A percentile compares a stretch with the other conserved stretches of the same genome.
These are phyloP conservation scores for Vitis hybrid DNA, from an alignment of 177 flowering plant genomes.

Conservation along the genomic window DNA sequence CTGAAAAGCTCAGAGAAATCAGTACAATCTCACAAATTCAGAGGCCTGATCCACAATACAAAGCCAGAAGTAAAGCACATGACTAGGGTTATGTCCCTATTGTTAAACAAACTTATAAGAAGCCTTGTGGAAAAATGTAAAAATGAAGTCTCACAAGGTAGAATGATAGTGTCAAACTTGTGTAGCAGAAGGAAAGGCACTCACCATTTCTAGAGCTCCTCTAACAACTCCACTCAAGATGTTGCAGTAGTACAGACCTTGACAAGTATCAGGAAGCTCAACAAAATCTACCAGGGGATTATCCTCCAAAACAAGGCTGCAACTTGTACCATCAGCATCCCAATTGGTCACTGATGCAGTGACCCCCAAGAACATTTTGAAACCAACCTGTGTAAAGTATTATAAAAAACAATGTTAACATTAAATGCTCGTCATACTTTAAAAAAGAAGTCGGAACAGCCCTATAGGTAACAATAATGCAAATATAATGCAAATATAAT, in stretches of 20 bases:
- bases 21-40: not conserved
- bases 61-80: not conserved
- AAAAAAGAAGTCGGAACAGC: too few relatives aligned
- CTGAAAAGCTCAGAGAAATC: too few relatives aligned
- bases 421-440: too few relatives aligned
- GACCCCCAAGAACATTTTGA: slow-evolving; percentile 96
- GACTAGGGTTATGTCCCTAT: not conserved
- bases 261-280: slow-evolving; percentile 98
- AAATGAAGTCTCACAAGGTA: not conserved
- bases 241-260: slow-evolving; percentile 95
- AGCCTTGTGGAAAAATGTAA: not conserved
- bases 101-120: not conserved
- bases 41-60: not conserved
- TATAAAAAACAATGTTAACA: too few relatives aligned
- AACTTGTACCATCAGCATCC: slow-evolving; percentile 92
- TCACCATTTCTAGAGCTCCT: slow-evolving; percentile 98
- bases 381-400: slow-evolving; percentile 67
- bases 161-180: not conserved
- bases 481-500: too few relatives aligned
- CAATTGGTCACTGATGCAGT: slow-evolving; percentile 89
- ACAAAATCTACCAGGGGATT: slow-evolving; percentile 97
- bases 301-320: slow-evolving; percentile 89
- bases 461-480: too few relatives aligned
- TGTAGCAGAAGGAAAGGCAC: slow-evolving; percentile 12
- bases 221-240: slow-evolving; percentile 88